Base-by-base conservation (phyloP, 78 protist genomes). In the Thecamonas trahens region DNA sequence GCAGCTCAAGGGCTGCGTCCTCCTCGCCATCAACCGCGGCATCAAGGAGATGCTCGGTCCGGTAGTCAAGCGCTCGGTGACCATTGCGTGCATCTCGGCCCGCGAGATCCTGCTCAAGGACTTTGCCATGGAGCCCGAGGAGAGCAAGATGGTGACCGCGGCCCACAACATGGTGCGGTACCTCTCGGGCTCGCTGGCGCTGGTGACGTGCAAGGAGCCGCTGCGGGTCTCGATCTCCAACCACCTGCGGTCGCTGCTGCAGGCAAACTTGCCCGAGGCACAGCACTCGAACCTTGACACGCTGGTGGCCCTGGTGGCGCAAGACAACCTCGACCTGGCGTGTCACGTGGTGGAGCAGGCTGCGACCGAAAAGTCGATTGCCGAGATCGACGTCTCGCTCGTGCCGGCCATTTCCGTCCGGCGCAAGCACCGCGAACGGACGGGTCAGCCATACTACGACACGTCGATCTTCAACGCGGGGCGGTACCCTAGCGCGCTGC, bases 181-280 rank as follows among this genome's bases (percentile, higher is more conserved):
- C 35, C 80, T 97, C 17, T 92, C 99, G n/a, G 84, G 91, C 37
- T 54, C 73, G 42, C 80, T 94, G 24, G 94, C 97, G 26, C 63
- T 88, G 38, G 99, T 89, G 9, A 87, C 98, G 9, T 82, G 95
- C 87, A 76, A 80, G 60, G 99, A 97, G 54, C 94, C 93, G 26
- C 80, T 97, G 24, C 77, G 96, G 24, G 68, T 47, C 29, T 34
- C 76, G 32, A 54, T 92, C 31, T 9, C 22, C 26, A 66, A 45
- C 17, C 75, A 89, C 77, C 55, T 92, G 18, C n/a, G 79, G 7
- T 20, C 59, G n/a, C 24, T 70, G 59, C 34, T 89, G 13, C 72
- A 53, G 62, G 38, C 37, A 7, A 42, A 34, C 58, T 28, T 60
- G 45, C 63, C 14, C 28, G 72, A 42, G 22, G 54, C n/a, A 7